phyloP scores from a whole-genome alignment of 2,329 filamentous ascomycete genomes.

The Cadophora gregata region DNA sequence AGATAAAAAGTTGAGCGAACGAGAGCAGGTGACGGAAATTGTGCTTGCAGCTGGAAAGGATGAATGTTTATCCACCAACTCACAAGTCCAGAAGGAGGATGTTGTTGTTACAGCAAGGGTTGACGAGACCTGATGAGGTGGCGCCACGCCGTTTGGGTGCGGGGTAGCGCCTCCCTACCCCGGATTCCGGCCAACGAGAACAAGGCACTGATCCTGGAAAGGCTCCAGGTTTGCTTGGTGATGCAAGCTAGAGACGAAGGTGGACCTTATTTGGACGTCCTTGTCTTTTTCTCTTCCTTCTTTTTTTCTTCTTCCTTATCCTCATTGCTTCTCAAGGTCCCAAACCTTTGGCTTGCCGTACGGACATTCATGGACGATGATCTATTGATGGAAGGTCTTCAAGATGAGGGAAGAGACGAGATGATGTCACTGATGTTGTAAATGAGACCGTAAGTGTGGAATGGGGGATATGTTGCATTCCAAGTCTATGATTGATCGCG shows the following conservation, averaged over 20 bases:
- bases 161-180: constrained; percentile 20
- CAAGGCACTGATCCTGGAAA: not conserved
- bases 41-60: not conserved
- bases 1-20: too few relatives aligned
- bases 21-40: too few relatives aligned
- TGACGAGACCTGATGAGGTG: constrained; percentile 1
- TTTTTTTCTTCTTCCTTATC: not conserved
- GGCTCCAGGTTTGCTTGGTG: not conserved
- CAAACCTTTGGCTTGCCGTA: too few relatives aligned
- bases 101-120: not conserved
- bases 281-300: constrained; percentile 7
- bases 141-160: constrained; percentile 20
- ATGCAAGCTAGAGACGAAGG: constrained; percentile 8
- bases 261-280: constrained; percentile 30
- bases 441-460: not conserved
- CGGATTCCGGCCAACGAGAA: constrained; percentile 23
- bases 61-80: not conserved
- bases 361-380: not conserved
- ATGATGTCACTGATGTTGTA: not conserved
- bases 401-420: not conserved
- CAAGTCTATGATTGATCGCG: constrained; percentile 4
- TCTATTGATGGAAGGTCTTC: not conserved
- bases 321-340: not conserved
- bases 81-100: not conserved
- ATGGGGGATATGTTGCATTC: not conserved